A percentile compares a stretch with the other conserved stretches of the same genome.
Evolutionary conservation across 2,329 filamentous ascomycete genomes (phyloP).

Genomic region (Aspergillus tanneri): DNA sequence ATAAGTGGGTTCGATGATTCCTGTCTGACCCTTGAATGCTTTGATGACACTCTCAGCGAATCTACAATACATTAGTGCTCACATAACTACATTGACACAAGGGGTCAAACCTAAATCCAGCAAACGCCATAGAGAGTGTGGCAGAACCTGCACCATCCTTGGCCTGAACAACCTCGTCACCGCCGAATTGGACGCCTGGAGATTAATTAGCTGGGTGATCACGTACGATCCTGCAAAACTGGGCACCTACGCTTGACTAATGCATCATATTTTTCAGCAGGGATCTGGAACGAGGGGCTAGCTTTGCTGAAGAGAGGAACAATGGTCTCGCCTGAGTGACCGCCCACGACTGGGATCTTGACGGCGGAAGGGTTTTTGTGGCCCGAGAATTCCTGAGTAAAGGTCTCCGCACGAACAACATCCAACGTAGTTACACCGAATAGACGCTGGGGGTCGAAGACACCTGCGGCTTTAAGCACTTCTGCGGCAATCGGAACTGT

Average conservation of each 20-base stretch:
- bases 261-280: slow-evolving; percentile 83
- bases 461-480: slow-evolving; percentile 87
- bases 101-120: slow-evolving; percentile 74
- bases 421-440: slow-evolving; percentile 99
- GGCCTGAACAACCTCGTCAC: slow-evolving; percentile 94
- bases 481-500: slow-evolving; percentile 97
- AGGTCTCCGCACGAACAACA: slow-evolving; percentile 96
- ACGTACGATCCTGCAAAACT: neutral
- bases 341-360: slow-evolving; percentile 88
- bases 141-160: slow-evolving; percentile 90
- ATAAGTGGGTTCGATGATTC: slow-evolving; percentile 90
- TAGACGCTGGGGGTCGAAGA: slow-evolving; percentile 92
- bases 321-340: slow-evolving; percentile 97
- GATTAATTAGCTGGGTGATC: neutral
- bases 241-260: slow-evolving; percentile 72
- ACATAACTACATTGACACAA: slow-evolving; percentile 10
- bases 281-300: slow-evolving; percentile 74
- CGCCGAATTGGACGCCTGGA: slow-evolving; percentile 84
- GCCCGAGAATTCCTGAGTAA: slow-evolving; percentile 81
- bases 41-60: slow-evolving; percentile 94
- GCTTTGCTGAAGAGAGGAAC: slow-evolving; percentile 95
- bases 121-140: slow-evolving; percentile 92
- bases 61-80: slow-evolving; percentile 46
- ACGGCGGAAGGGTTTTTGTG: slow-evolving; percentile 79
- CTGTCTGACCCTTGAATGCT: slow-evolving; percentile 84